phyloP scores from a whole-genome alignment of 2,329 filamentous ascomycete species.

The Botryosphaeria dothidea region DNA sequence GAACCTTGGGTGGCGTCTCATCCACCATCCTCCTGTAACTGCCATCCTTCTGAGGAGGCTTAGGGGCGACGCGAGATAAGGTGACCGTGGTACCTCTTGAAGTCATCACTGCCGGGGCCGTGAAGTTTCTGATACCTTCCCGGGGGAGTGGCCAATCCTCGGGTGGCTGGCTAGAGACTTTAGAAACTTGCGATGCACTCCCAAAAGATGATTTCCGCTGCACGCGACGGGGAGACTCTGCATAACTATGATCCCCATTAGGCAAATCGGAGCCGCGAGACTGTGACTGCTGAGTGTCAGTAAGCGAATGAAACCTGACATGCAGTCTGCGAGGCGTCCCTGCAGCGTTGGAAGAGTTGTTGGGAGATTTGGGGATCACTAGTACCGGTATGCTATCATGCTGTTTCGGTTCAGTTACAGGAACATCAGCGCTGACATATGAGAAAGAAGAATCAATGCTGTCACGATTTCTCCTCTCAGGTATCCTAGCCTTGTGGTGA shows the following conservation, averaged over 20 bases:
- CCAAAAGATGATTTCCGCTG: background rate
- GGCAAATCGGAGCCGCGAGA: background rate
- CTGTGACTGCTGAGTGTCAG: constrained; percentile 10
- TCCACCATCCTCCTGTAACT: background rate
- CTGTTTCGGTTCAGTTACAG: background rate
- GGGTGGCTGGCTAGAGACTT: background rate
- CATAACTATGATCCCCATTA: background rate
- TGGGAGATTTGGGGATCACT: background rate
- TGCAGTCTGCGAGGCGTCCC: constrained; percentile 2
- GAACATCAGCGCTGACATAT: background rate
- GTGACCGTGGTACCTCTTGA: constrained; percentile 6
- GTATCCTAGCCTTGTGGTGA: constrained; percentile 53
- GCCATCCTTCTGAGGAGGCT: background rate
- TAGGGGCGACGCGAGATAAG: background rate
- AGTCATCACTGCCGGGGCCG: constrained; percentile 9
- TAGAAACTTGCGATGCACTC: background rate
- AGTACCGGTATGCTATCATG: constrained; percentile 17
- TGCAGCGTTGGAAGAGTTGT: constrained; percentile 2
- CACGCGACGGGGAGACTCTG: background rate
- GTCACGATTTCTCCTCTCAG: constrained; percentile 41
- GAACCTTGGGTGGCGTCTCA: background rate
- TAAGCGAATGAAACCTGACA: constrained; percentile 15
- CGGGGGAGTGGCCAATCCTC: constrained; percentile 1
- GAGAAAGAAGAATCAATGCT: constrained; percentile 30
- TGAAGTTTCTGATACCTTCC: constrained; percentile 10